Conservation (phyloP, 345 rosid genomes). For the Corchorus capsularis region DNA sequence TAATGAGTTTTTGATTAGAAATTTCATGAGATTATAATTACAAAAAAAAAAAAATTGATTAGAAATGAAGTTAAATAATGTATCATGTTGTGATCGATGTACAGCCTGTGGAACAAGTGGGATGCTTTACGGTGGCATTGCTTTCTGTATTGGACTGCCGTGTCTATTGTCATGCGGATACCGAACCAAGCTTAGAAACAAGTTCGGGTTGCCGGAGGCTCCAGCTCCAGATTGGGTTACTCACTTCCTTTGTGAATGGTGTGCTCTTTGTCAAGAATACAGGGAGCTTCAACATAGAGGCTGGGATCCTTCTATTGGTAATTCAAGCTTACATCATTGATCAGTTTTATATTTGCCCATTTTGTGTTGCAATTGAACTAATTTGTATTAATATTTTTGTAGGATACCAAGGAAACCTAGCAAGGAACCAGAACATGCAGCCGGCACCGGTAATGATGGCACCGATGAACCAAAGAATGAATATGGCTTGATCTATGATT, state of each 20-base stretch:
- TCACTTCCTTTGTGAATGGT: constrained; percentile 58
- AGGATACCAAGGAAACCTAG: constrained; percentile 18
- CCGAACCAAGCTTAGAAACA: constrained; percentile 61
- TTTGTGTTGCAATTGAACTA: neutral
- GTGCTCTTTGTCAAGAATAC: constrained; percentile 82
- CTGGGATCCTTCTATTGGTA: constrained; percentile 66
- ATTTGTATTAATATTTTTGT: neutral
- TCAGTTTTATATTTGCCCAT: neutral
- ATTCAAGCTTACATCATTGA: neutral
- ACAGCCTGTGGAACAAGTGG: constrained; percentile 61
- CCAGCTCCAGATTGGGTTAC: constrained; percentile 69
- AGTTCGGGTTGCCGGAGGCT: constrained; percentile 56
- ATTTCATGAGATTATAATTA: too few species aligned
- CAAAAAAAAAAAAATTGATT: too few species aligned
- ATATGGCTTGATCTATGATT: neutral
- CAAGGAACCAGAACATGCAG: constrained; percentile 5
- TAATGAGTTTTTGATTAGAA: too few species aligned
- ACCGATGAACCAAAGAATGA: constrained; percentile 13
- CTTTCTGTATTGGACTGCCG: constrained; percentile 39
- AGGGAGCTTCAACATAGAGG: constrained; percentile 70
- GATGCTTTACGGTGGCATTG: constrained; percentile 43
- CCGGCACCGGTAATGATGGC: constrained; percentile 15
- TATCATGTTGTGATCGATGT: neutral
- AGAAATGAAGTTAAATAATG: neutral
- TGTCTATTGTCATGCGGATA: constrained; percentile 65